These are phyloP conservation scores for Amylocystis lapponica DNA, from an alignment of 768 basidiomycete genomes.

Conservation along the genomic window DNA sequence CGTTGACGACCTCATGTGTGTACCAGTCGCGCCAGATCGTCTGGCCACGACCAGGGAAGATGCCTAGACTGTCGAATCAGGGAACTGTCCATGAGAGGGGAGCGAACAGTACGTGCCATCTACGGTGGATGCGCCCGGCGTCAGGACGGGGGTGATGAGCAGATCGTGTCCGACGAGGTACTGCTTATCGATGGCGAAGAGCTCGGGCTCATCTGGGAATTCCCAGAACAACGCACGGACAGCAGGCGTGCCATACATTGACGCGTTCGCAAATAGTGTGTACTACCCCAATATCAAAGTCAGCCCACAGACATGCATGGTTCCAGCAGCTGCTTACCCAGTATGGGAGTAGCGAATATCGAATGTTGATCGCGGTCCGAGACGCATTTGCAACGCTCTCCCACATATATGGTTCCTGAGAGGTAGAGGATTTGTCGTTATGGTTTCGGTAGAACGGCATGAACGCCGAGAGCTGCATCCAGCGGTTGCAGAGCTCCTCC, in stretches of 20 bases:
- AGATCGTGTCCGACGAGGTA: constrained; percentile 68
- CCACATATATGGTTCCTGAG: constrained; percentile 79
- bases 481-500: constrained; percentile 77
- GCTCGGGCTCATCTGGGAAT: constrained; percentile 64
- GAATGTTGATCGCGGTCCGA: constrained; percentile 57
- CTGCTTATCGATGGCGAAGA: constrained; percentile 57
- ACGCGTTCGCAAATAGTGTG: constrained; percentile 66
- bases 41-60: constrained; percentile 56
- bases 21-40: constrained; percentile 72
- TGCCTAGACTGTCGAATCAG: constrained; percentile 30
- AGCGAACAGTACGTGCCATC: constrained; percentile 35
- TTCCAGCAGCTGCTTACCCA: constrained; percentile 44
- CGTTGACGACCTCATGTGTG: constrained; percentile 51
- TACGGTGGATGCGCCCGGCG: constrained; percentile 60
- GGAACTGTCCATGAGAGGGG: background rate
- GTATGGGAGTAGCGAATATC: constrained; percentile 71
- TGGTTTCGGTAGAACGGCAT: constrained; percentile 81
- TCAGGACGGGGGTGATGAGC: constrained; percentile 70
- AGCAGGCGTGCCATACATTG: constrained; percentile 58
- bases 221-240: constrained; percentile 74
- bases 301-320: background rate
- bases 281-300: constrained; percentile 37
- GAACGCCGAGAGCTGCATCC: constrained; percentile 82
- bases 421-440: constrained; percentile 53
- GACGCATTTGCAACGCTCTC: constrained; percentile 72